These are phyloP conservation scores for Hanseniaspora sp. DNA, from an alignment of 1,139 yeast genomes.

Conservation along the genomic window DNA sequence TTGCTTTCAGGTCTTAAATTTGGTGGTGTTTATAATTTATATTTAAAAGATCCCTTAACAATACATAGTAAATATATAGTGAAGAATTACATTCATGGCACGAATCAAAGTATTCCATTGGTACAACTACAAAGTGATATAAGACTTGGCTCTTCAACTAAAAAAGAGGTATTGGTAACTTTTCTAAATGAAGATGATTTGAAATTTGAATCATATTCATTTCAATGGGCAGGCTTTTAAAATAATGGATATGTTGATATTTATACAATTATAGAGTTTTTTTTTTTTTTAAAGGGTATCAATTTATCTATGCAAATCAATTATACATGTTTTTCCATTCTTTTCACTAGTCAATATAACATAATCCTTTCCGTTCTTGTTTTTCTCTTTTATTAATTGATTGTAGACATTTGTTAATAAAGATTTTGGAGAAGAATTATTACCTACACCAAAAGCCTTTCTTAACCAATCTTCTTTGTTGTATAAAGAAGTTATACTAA, in stretches of 20 bases:
- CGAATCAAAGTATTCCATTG: neutral
- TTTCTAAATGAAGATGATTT: neutral
- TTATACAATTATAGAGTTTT: no score
- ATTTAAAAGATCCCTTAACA: slow-evolving; percentile 10
- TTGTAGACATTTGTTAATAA: slow-evolving; percentile 64
- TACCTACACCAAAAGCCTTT: slow-evolving; percentile 60
- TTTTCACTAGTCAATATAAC: slow-evolving; percentile 65
- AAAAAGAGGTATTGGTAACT: slow-evolving; percentile 6
- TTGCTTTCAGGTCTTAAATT: slow-evolving; percentile 5
- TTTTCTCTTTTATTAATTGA: slow-evolving; percentile 58
- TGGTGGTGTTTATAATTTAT: slow-evolving; percentile 8
- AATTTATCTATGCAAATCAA: slow-evolving; percentile 52
- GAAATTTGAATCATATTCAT: slow-evolving; percentile 4
- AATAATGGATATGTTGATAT: neutral
- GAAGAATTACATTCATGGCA: neutral
- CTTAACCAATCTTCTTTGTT: slow-evolving; percentile 84
- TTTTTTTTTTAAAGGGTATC: no score
- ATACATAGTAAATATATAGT: slow-evolving; percentile 11
- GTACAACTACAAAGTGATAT: slow-evolving; percentile 12
- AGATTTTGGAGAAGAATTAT: slow-evolving; percentile 58
- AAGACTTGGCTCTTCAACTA: slow-evolving; percentile 11
- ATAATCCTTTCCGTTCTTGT: slow-evolving; percentile 55
- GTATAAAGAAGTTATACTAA: slow-evolving; percentile 59
- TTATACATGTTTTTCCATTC: slow-evolving; percentile 56
- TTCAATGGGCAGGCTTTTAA: slow-evolving; percentile 12